A percentile compares a stretch with the other conserved stretches of the same genome.
phyloP scores from a whole-genome alignment of 1,284 basidiomycete genomes.

The Moesziomyces parantarcticus region DNA sequence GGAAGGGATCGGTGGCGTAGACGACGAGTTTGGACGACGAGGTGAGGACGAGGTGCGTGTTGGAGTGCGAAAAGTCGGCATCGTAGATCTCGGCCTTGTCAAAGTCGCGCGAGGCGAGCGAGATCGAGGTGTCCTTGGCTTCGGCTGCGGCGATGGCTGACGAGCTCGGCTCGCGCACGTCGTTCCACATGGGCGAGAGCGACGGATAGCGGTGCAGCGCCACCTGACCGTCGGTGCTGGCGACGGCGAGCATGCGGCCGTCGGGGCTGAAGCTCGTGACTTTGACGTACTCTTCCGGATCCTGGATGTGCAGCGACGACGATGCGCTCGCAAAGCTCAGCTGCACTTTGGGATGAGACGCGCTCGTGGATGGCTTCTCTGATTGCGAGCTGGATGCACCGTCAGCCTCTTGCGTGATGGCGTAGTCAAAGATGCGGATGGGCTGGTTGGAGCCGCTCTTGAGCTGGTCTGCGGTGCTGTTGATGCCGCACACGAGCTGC shows the following conservation, averaged over 20 bases:
- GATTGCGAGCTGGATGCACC: no score
- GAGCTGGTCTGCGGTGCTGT: conserved; percentile 43
- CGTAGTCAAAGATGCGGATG: conserved; percentile 55
- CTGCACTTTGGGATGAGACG: conserved; percentile 21
- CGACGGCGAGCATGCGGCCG: conserved; percentile 54
- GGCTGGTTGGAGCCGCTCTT: conserved; percentile 48
- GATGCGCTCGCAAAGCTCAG: conserved; percentile 28
- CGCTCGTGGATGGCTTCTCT: background rate
- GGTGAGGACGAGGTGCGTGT: conserved; percentile 58
- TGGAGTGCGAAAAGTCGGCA: conserved; percentile 62
- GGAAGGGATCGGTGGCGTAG: conserved; percentile 50
- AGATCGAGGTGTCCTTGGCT: conserved; percentile 42
- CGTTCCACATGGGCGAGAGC: conserved; percentile 49
- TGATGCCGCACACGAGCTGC: conserved; percentile 60
- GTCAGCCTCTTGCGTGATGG: background rate
- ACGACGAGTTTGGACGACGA: conserved; percentile 54
- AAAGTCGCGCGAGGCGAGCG: conserved; percentile 42
- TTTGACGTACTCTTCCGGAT: conserved; percentile 57
- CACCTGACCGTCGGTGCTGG: conserved; percentile 57
- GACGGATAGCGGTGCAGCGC: conserved; percentile 60
- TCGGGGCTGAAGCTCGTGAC: conserved; percentile 55
- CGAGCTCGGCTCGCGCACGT: conserved; percentile 25
- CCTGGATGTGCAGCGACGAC: conserved; percentile 49
- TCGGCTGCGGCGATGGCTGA: conserved; percentile 37
- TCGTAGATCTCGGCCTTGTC: conserved; percentile 62